These are phyloP conservation scores for Auriscalpium orientale DNA, from an alignment of 768 basidiomycete genomes.

Conservation along the genomic window DNA sequence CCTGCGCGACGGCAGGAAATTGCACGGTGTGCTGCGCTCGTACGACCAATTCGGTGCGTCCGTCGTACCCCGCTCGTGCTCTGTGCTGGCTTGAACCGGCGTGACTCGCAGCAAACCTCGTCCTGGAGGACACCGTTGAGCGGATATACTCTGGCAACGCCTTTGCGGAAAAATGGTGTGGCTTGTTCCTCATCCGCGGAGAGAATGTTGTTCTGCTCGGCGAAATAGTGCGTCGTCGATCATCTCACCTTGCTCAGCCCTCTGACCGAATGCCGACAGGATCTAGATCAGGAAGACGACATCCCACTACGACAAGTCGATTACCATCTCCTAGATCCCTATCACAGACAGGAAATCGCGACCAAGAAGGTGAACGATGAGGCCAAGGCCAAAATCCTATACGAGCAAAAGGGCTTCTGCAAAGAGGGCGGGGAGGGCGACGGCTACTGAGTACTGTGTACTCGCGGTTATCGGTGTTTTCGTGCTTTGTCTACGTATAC, in stretches of 20 bases:
- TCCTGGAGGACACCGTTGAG: slow-evolving; percentile 92
- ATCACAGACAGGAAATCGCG: slow-evolving; percentile 69
- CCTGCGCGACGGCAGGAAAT: slow-evolving; percentile 90
- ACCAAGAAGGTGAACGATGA: slow-evolving; percentile 77
- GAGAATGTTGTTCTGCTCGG: slow-evolving; percentile 97
- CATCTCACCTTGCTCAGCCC: neutral
- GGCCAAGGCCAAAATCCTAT: slow-evolving; percentile 73
- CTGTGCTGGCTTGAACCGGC: neutral
- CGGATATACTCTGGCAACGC: slow-evolving; percentile 85
- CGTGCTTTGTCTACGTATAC: neutral
- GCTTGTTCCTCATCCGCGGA: slow-evolving; percentile 90
- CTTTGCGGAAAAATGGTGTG: slow-evolving; percentile 83
- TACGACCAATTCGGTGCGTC: slow-evolving; percentile 96
- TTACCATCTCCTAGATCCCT: slow-evolving; percentile 57
- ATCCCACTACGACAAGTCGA: slow-evolving; percentile 72
- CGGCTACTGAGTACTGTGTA: slow-evolving; percentile 55
- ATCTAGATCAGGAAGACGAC: slow-evolving; percentile 89
- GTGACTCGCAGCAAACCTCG: slow-evolving; percentile 74
- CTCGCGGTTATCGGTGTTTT: neutral
- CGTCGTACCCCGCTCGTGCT: neutral
- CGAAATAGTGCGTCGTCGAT: slow-evolving; percentile 71
- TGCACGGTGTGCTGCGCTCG: slow-evolving; percentile 91
- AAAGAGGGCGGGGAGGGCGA: slow-evolving; percentile 96
- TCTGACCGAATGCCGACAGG: slow-evolving; percentile 39
- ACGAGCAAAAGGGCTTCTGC: slow-evolving; percentile 82